Percentiles rank a stretch among this genome's conserved stretches.
Evolutionary conservation across 208 protist genomes (phyloP).

Genomic region (Trypanosoma lewisi): DNA sequence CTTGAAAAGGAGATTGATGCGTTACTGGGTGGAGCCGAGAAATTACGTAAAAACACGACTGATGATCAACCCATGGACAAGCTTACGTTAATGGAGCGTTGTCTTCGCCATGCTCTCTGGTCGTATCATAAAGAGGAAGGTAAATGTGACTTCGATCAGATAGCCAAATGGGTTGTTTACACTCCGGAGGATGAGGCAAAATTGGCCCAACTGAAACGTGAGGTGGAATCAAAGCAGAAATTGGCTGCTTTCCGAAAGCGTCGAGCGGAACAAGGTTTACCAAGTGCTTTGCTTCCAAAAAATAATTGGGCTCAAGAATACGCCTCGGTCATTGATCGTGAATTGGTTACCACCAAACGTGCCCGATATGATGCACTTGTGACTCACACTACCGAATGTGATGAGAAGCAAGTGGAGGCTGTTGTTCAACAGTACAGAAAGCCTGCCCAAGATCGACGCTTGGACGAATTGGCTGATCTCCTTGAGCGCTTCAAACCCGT

Average conservation of each 20-base stretch:
- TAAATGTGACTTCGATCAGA: constrained; percentile 80
- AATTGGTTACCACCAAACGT: constrained; percentile 88
- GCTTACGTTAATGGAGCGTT: constrained; percentile 88
- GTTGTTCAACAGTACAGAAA: constrained; percentile 85
- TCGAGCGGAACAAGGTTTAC: constrained; percentile 56
- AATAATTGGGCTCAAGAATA: constrained; percentile 85
- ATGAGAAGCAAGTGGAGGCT: constrained; percentile 85
- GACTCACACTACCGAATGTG: constrained; percentile 69
- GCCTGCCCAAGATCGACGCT: constrained; percentile 78
- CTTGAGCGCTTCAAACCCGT: constrained; percentile 93
- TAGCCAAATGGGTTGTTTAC: constrained; percentile 91
- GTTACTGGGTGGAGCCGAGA: constrained; percentile 77
- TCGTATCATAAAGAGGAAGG: constrained; percentile 91
- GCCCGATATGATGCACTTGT: constrained; percentile 84
- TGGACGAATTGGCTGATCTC: constrained; percentile 86
- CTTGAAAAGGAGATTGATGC: constrained; percentile 89
- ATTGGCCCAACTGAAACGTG: constrained; percentile 70
- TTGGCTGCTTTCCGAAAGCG: constrained; percentile 71
- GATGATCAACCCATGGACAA: constrained; percentile 92
- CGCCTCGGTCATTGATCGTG: constrained; percentile 69
- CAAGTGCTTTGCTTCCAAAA: constrained; percentile 59
- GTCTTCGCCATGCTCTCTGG: constrained; percentile 89
- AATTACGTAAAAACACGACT: constrained; percentile 61
- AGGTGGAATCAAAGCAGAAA: constrained; percentile 75
- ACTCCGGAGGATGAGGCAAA: constrained; percentile 85